phyloP scores from a whole-genome alignment of 495 filamentous ascomycete species.

The Xylaria scruposa region DNA sequence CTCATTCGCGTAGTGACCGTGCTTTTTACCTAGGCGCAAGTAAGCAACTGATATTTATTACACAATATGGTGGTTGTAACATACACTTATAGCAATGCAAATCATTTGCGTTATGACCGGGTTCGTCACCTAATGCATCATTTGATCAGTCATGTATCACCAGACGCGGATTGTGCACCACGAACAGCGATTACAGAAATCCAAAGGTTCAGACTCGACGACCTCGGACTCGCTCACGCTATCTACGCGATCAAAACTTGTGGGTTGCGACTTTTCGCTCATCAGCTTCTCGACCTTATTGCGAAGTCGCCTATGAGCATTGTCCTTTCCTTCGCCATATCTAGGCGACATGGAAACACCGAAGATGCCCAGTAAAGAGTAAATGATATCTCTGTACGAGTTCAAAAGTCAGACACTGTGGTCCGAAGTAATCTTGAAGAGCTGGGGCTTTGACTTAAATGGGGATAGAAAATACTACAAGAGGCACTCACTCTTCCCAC shows the following conservation, averaged over 20 bases:
- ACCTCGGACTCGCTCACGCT: not conserved
- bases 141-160: not conserved
- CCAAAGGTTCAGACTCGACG: not conserved
- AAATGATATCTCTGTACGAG: not conserved
- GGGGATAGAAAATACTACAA: not conserved
- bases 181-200: not conserved
- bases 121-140: not conserved
- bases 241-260: not conserved
- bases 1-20: not conserved
- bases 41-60: not conserved
- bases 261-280: not conserved
- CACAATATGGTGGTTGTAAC: not conserved
- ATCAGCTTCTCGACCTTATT: not conserved
- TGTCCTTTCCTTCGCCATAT: not conserved
- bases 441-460: not conserved
- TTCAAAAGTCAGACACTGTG: not conserved
- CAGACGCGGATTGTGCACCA: not conserved
- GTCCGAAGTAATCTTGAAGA: not conserved
- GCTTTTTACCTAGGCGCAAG: not conserved
- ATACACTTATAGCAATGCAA: not conserved
- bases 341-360: not conserved
- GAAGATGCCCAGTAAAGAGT: not conserved
- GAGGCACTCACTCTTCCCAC: not conserved
- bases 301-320: not conserved
- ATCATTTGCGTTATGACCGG: not conserved